Conservation (phyloP, 441 rosid species). For the Eugenia klotzschiana region DNA sequence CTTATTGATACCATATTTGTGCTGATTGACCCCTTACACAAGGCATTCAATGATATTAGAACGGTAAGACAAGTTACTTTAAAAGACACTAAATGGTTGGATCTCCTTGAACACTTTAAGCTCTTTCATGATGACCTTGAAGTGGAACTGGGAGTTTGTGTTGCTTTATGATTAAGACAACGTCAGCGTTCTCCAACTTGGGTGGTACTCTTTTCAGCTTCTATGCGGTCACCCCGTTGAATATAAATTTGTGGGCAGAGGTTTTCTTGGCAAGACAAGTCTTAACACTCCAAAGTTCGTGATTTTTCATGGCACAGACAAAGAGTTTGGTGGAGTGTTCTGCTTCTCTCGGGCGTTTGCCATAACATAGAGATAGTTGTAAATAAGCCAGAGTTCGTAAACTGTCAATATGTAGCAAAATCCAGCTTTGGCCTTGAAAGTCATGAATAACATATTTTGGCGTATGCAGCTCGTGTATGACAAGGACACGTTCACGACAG, state of each 20-base stretch:
- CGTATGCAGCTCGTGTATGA: slow-evolving; percentile 68
- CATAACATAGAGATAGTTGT: not conserved
- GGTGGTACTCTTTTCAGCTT: not conserved
- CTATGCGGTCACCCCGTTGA: not conserved
- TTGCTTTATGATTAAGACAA: not conserved
- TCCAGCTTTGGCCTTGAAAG: not conserved
- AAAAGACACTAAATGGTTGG: not conserved
- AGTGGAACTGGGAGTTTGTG: not conserved
- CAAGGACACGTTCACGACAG: slow-evolving; percentile 72
- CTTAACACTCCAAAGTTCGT: not conserved
- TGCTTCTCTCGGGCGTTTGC: not conserved
- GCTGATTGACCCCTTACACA: not conserved
- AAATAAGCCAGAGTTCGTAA: not conserved
- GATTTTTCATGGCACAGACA: not conserved
- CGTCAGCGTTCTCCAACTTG: not conserved
- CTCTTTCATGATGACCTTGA: not conserved
- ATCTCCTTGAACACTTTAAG: not conserved
- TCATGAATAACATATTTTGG: not conserved
- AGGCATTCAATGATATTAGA: not conserved
- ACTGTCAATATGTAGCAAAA: not conserved
- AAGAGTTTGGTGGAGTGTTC: not conserved
- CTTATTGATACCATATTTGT: not conserved
- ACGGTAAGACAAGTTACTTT: not conserved
- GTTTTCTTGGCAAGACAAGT: not conserved
- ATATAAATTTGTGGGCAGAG: not conserved